Evolutionary conservation across 2,329 filamentous ascomycete genomes (phyloP).

Genomic region (Monilinia polystroma): DNA sequence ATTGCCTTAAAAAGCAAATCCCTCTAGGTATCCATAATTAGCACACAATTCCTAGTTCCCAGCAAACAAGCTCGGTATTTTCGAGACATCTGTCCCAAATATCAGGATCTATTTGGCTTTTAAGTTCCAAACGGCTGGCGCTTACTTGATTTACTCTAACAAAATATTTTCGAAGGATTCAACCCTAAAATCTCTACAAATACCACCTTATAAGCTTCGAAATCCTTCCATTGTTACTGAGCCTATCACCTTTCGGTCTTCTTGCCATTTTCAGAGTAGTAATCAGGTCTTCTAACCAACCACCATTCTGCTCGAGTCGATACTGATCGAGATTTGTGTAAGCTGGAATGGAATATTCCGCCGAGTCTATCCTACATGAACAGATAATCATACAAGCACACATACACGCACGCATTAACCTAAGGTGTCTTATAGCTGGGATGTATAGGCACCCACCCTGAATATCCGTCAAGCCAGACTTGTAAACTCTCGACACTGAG

Average conservation of each 20-base stretch:
- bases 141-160: neutral
- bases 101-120: neutral
- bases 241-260: neutral
- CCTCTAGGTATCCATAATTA: conserved; percentile 11
- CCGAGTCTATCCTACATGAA: conserved; percentile 6
- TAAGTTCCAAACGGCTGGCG: neutral
- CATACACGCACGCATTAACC: neutral
- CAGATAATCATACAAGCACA: neutral
- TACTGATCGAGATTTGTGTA: neutral
- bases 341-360: neutral
- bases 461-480: neutral
- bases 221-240: neutral
- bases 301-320: neutral
- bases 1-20: neutral
- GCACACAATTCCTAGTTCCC: neutral
- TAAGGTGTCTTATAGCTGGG: neutral
- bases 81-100: neutral
- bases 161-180: neutral
- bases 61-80: neutral
- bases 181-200: neutral
- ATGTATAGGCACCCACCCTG: neutral
- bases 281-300: neutral
- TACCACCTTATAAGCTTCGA: neutral
- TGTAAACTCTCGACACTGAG: neutral
- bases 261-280: neutral